Conservation (phyloP, 306 rosid genomes). For the Medicago arabica region DNA sequence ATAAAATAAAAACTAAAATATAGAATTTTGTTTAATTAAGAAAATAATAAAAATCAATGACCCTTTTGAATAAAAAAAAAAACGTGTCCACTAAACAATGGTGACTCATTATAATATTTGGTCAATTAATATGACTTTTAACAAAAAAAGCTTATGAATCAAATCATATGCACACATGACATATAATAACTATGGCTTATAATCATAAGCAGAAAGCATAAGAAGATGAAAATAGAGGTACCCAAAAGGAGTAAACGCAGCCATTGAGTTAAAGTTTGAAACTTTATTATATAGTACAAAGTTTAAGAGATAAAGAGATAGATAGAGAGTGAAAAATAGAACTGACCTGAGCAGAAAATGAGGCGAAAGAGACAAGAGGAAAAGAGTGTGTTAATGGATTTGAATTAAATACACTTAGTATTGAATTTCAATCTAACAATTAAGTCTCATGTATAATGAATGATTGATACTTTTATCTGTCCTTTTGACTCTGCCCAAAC, state of each 20-base stretch:
- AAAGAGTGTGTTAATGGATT: not conserved
- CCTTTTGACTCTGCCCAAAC: too few species aligned
- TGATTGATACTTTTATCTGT: not conserved
- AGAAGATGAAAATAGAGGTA: not conserved
- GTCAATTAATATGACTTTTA: not conserved
- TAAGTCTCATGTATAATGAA: not conserved
- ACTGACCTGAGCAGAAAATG: not conserved
- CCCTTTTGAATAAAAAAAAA: not conserved
- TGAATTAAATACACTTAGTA: not conserved
- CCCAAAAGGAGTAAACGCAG: not conserved
- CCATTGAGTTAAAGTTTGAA: not conserved
- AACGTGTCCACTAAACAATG: not conserved
- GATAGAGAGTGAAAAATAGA: not conserved
- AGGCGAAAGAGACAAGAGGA: not conserved
- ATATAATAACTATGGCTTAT: not conserved
- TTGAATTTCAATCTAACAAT: not conserved
- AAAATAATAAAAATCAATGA: not conserved
- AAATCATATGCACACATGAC: not conserved
- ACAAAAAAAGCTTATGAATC: not conserved
- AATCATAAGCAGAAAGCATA: not conserved
- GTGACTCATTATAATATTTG: not conserved
- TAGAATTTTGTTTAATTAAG: not conserved
- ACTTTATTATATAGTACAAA: not conserved
- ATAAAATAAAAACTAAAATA: constrained; percentile 4
- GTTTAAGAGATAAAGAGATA: not conserved